phyloP scores from a whole-genome alignment of 2,329 filamentous ascomycete species.

The Epichloe gansuensis region DNA sequence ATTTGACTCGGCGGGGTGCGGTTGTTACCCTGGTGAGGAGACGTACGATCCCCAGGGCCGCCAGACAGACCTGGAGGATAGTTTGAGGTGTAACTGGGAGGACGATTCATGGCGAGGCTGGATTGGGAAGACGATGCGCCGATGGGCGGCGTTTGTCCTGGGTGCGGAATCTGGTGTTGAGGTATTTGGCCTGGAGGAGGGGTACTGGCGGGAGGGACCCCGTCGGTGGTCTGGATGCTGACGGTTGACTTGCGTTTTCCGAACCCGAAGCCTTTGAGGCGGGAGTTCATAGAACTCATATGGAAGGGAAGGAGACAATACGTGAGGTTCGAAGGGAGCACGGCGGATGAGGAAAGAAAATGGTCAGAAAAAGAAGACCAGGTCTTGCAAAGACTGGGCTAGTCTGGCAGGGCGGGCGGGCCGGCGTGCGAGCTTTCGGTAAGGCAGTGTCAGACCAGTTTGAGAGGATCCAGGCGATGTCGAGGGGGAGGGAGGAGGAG shows the following conservation, averaged over 20 bases:
- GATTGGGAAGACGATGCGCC: conserved; percentile 31
- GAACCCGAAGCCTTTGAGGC: conserved; percentile 69
- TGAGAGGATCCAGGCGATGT: neutral
- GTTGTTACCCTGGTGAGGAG: conserved; percentile 34
- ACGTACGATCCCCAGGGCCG: conserved; percentile 37
- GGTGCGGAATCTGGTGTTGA: conserved; percentile 29
- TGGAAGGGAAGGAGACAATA: conserved; percentile 18
- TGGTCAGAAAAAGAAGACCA: conserved; percentile 6
- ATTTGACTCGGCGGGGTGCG: conserved; percentile 47
- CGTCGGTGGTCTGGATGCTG: conserved; percentile 41
- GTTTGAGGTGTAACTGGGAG: conserved; percentile 50
- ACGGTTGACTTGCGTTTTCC: conserved; percentile 64
- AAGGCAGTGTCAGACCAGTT: conserved; percentile 1
- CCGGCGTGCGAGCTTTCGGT: neutral
- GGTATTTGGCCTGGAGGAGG: conserved; percentile 32
- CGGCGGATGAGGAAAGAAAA: conserved; percentile 8
- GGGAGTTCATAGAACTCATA: conserved; percentile 71
- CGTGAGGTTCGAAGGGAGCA: neutral
- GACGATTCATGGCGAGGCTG: conserved; percentile 48
- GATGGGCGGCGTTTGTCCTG: conserved; percentile 21
- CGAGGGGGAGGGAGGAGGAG: neutral
- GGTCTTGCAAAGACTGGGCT: neutral
- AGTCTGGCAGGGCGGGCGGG: neutral
- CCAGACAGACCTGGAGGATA: conserved; percentile 33
- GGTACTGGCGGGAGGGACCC: conserved; percentile 20